These are phyloP conservation scores for Geotrichum macrosporum DNA, from an alignment of 1,139 yeast genomes.

Conservation along the genomic window DNA sequence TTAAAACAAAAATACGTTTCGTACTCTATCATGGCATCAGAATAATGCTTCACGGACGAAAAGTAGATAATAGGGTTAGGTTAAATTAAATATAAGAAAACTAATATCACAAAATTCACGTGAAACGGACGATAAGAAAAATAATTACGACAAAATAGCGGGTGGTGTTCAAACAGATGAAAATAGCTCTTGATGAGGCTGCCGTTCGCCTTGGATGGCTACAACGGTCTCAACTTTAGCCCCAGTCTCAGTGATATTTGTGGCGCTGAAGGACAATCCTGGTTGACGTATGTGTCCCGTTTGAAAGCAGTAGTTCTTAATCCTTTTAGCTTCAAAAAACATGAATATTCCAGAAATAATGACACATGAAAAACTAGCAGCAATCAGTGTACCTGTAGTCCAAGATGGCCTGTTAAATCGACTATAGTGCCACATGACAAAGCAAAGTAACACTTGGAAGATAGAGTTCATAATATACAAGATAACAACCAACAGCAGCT, in stretches of 20 bases:
- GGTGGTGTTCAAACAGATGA: too few relatives aligned
- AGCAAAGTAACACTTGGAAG: constrained; percentile 24
- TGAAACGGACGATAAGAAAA: too few relatives aligned
- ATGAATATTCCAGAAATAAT: constrained; percentile 20
- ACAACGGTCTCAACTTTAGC: too few relatives aligned
- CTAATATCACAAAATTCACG: too few relatives aligned
- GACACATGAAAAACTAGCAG: constrained; percentile 23
- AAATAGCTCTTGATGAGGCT: too few relatives aligned
- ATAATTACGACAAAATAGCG: too few relatives aligned
- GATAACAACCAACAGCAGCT: constrained; percentile 23
- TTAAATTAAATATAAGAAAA: too few relatives aligned
- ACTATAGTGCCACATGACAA: constrained; percentile 28
- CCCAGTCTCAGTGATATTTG: neutral
- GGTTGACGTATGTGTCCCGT: constrained; percentile 14
- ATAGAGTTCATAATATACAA: constrained; percentile 26
- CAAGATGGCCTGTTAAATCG: constrained; percentile 27
- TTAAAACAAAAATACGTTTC: too few relatives aligned
- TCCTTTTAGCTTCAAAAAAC: constrained; percentile 19
- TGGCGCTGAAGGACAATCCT: constrained; percentile 13
- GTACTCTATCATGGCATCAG: too few relatives aligned
- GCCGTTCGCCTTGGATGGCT: too few relatives aligned
- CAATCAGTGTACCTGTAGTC: constrained; percentile 26
- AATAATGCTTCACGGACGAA: too few relatives aligned
- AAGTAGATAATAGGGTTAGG: too few relatives aligned
- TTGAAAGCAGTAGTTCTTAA: constrained; percentile 17